These are phyloP conservation scores for Brasenia schreberi DNA, from an alignment of 164 flowering plant genomes.

Conservation along the genomic window DNA sequence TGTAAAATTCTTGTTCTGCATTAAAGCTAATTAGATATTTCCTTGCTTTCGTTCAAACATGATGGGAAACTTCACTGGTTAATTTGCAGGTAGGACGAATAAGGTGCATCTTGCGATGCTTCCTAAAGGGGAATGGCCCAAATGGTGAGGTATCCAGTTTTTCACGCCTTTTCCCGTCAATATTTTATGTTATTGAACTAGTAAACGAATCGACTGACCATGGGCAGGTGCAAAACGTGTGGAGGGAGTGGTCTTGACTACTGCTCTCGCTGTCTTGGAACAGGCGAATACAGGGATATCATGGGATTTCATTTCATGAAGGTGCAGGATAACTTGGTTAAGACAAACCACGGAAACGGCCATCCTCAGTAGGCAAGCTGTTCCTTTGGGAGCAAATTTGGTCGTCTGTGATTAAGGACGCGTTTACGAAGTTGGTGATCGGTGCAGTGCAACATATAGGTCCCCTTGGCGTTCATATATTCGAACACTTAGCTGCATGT, in stretches of 20 bases:
- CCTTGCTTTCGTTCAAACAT: no score
- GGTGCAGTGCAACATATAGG: neutral
- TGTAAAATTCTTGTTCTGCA: no score
- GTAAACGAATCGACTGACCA: neutral
- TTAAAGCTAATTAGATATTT: no score
- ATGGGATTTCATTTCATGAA: constrained; percentile 80
- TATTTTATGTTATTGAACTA: neutral
- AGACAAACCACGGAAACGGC: neutral
- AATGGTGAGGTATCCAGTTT: constrained; percentile 43
- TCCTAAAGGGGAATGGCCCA: constrained; percentile 90
- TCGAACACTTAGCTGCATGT: neutral
- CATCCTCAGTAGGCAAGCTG: neutral
- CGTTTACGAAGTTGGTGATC: neutral
- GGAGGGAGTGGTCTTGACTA: constrained; percentile 68
- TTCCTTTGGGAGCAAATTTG: neutral
- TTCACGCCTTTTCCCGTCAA: neutral
- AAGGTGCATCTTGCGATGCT: constrained; percentile 42
- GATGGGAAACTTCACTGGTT: neutral
- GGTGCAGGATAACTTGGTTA: constrained; percentile 6
- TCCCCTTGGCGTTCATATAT: neutral
- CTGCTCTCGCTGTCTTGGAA: constrained; percentile 71
- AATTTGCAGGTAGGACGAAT: constrained; percentile 58
- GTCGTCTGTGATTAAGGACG: neutral
- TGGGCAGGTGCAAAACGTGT: constrained; percentile 66
- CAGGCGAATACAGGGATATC: constrained; percentile 63